phyloP scores from a whole-genome alignment of 495 filamentous ascomycete species.

The Tuber melanosporum region DNA sequence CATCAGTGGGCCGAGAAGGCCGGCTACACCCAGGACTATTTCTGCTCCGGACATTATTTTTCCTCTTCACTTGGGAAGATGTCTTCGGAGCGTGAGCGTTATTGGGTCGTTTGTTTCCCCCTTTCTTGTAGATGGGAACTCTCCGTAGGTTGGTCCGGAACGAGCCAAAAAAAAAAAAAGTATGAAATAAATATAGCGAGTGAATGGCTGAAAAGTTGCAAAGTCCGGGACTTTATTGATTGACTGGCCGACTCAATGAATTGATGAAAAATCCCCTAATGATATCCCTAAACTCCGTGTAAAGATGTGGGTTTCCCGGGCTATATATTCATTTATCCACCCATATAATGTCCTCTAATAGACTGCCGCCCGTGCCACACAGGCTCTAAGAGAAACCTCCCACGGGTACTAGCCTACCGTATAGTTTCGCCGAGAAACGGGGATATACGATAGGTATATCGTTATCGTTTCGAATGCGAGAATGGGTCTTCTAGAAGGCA shows the following conservation, averaged over 20 bases:
- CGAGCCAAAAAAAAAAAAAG: neutral
- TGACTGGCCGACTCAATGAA: neutral
- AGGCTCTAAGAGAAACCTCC: neutral
- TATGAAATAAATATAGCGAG: neutral
- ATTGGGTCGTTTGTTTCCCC: neutral
- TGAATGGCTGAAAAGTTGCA: neutral
- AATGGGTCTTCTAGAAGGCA: neutral
- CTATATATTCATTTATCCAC: neutral
- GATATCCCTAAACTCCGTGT: neutral
- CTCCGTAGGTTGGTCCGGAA: neutral
- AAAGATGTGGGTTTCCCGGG: neutral
- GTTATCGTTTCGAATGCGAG: neutral
- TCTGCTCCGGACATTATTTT: slow-evolving; percentile 19
- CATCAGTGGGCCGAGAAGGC: slow-evolving; percentile 16
- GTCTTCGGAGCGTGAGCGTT: neutral
- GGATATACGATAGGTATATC: neutral
- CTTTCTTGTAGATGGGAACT: neutral
- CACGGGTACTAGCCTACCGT: neutral
- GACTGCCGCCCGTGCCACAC: neutral
- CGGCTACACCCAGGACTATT: slow-evolving; percentile 15
- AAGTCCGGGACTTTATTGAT: neutral
- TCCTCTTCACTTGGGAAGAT: neutral
- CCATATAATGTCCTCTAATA: neutral
- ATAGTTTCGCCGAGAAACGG: neutral
- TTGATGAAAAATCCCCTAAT: neutral